Conservation (phyloP, 2,329 filamentous ascomycete genomes). For the Fusarium scirpi region DNA sequence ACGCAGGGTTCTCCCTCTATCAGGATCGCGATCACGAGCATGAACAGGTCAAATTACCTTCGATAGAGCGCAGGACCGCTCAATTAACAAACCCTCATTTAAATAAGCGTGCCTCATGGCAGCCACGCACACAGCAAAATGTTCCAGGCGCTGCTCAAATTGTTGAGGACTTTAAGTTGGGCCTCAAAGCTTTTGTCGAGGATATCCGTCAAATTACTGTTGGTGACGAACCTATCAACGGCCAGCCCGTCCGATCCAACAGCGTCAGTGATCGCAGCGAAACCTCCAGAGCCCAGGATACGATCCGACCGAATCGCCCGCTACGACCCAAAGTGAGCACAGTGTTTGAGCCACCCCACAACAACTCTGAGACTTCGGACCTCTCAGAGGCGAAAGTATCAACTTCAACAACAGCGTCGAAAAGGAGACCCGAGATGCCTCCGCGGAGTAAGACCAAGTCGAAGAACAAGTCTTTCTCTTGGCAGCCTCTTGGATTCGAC, state of each 20-base stretch:
- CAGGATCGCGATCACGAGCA: slow-evolving; percentile 53
- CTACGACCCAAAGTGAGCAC: slow-evolving; percentile 58
- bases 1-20: slow-evolving; percentile 57
- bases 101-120: slow-evolving; percentile 71
- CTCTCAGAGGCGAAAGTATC: slow-evolving; percentile 27
- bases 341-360: slow-evolving; percentile 55
- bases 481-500: slow-evolving; percentile 69
- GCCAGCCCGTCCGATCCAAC: slow-evolving; percentile 49
- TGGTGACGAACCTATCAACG: slow-evolving; percentile 86
- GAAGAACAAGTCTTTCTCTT: slow-evolving; percentile 68
- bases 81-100: slow-evolving; percentile 56
- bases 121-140: slow-evolving; percentile 62
- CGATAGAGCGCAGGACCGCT: slow-evolving; percentile 50
- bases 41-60: slow-evolving; percentile 45
- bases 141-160: slow-evolving; percentile 75
- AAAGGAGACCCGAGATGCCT: slow-evolving; percentile 47
- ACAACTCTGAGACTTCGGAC: slow-evolving; percentile 25
- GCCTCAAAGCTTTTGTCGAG: slow-evolving; percentile 93
- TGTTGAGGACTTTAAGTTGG: slow-evolving; percentile 88
- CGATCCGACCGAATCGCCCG: slow-evolving; percentile 58
- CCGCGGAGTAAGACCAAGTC: slow-evolving; percentile 54
- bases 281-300: slow-evolving; percentile 57
- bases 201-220: slow-evolving; percentile 96
- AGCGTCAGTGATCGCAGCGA: slow-evolving; percentile 39
- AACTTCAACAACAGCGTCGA: slow-evolving; percentile 49